Percentiles rank a stretch among this genome's conserved stretches.
These are phyloP conservation scores for Xylaria venustula DNA, from an alignment of 495 filamentous ascomycete species.

Conservation along the genomic window DNA sequence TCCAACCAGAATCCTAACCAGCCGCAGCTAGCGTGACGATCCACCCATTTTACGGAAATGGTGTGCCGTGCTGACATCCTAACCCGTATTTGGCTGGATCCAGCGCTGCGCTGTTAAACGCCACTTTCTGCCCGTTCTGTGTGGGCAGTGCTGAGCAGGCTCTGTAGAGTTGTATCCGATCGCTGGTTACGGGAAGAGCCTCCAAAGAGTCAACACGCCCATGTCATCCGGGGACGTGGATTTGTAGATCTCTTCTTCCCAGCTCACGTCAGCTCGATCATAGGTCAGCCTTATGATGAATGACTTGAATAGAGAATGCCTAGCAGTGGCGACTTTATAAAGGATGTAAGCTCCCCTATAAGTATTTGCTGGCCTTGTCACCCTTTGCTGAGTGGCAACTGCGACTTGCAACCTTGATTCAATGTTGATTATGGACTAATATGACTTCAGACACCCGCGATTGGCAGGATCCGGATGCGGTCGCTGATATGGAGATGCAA, in stretches of 20 bases:
- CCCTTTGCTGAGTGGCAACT: neutral
- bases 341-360: neutral
- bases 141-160: no score
- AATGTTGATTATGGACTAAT: neutral
- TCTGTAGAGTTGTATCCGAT: no score
- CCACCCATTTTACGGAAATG: neutral
- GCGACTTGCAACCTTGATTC: neutral
- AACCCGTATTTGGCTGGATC: neutral
- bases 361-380: neutral
- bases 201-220: neutral
- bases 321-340: neutral
- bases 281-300: neutral
- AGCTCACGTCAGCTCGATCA: slow-evolving; percentile 4
- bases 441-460: neutral
- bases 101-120: neutral
- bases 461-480: neutral
- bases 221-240: neutral
- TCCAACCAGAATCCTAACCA: neutral
- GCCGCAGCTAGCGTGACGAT: neutral
- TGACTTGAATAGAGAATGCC: neutral
- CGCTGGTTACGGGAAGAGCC: neutral
- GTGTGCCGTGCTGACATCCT: slow-evolving; percentile 3
- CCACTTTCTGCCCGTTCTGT: neutral
- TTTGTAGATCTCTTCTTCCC: neutral
- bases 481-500: slow-evolving; percentile 7